Conservation (phyloP, 163 green algal species). For the Picocystis sp. region DNA sequence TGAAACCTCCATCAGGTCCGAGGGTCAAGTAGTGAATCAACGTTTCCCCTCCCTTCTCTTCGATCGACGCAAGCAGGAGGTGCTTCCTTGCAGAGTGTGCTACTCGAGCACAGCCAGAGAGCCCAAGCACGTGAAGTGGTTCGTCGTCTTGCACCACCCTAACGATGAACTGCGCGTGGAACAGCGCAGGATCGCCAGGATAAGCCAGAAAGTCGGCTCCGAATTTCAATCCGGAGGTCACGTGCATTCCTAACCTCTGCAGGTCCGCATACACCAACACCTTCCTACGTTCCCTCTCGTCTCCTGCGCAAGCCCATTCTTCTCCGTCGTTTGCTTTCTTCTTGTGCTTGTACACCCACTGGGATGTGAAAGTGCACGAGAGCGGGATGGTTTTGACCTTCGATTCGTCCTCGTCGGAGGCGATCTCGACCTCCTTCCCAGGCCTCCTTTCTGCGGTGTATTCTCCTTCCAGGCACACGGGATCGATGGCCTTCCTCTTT, state of each 20-base stretch:
- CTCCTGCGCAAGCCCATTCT: neutral
- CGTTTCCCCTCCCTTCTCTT: neutral
- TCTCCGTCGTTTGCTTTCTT: neutral
- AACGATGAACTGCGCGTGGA: slow-evolving; percentile 39
- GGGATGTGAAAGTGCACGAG: neutral
- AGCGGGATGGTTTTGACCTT: neutral
- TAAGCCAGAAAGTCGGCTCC: slow-evolving; percentile 45
- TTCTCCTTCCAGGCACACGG: neutral
- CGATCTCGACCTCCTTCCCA: neutral
- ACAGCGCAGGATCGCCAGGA: slow-evolving; percentile 39
- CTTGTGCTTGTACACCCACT: neutral
- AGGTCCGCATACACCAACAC: slow-evolving; percentile 1
- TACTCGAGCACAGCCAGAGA: slow-evolving; percentile 16
- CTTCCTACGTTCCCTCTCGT: slow-evolving; percentile 7
- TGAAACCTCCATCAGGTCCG: neutral
- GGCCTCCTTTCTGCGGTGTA: neutral
- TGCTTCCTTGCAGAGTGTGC: slow-evolving; percentile 31
- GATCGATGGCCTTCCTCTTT: neutral
- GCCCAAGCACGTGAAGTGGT: slow-evolving; percentile 11
- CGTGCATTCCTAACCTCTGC: neutral
- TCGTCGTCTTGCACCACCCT: slow-evolving; percentile 11
- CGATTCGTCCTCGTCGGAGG: neutral
- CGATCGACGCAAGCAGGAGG: slow-evolving; percentile 22
- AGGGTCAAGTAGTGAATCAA: neutral
- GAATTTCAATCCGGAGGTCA: slow-evolving; percentile 43